These are phyloP conservation scores for Dioscorea cayenensis DNA, from an alignment of 116 monocot species.

Conservation along the genomic window DNA sequence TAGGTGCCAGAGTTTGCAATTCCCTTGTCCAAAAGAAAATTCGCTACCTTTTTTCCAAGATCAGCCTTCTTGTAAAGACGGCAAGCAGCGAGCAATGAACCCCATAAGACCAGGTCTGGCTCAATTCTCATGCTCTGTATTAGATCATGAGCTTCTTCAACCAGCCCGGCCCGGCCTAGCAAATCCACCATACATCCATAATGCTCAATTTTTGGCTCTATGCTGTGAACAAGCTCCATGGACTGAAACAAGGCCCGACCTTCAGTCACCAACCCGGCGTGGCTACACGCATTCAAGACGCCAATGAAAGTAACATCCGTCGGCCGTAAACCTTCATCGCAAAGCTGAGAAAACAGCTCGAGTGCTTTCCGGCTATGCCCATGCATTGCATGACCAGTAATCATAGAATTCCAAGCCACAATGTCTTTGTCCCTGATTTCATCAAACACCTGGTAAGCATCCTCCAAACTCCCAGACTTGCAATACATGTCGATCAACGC, in stretches of 20 bases:
- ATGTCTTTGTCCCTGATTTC: slow-evolving; percentile 49
- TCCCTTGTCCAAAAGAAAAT: slow-evolving; percentile 36
- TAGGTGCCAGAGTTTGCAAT: slow-evolving; percentile 71
- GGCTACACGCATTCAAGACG: slow-evolving; percentile 69
- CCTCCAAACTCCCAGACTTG: slow-evolving; percentile 80
- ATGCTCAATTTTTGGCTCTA: slow-evolving; percentile 78
- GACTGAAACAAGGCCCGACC: slow-evolving; percentile 43
- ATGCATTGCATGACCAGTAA: slow-evolving; percentile 68
- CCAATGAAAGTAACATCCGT: slow-evolving; percentile 81
- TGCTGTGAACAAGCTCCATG: slow-evolving; percentile 43
- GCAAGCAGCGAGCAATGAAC: slow-evolving; percentile 57
- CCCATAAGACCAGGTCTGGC: slow-evolving; percentile 66
- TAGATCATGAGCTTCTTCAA: slow-evolving; percentile 68
- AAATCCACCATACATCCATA: slow-evolving; percentile 86
- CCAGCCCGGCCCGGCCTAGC: slow-evolving; percentile 65
- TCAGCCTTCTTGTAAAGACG: slow-evolving; percentile 53
- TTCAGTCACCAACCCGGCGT: slow-evolving; percentile 56
- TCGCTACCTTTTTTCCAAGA: slow-evolving; percentile 55
- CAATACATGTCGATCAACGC: slow-evolving; percentile 89
- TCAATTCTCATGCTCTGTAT: slow-evolving; percentile 45
- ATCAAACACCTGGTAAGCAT: slow-evolving; percentile 59
- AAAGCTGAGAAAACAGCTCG: slow-evolving; percentile 29
- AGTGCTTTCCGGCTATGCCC: slow-evolving; percentile 53
- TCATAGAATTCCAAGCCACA: slow-evolving; percentile 76
- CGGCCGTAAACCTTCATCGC: slow-evolving; percentile 26